Evolutionary conservation across 1,284 basidiomycete species (phyloP), one percentile per base, ranked within the genome.

Genomic region (Lignosus rhinocerotis): DNA sequence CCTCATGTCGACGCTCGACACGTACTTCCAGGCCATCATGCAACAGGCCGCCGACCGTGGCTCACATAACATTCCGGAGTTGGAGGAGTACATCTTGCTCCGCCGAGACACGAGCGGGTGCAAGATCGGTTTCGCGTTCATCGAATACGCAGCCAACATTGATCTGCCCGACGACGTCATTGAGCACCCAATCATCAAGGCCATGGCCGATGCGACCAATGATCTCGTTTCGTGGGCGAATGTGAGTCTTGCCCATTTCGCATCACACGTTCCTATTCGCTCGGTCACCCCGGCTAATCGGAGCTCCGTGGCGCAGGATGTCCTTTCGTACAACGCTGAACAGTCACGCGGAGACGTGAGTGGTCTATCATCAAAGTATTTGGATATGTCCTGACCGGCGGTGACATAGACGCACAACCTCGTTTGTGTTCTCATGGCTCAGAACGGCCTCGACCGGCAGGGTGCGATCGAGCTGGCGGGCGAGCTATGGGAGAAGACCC

Each of bases 381-480:
- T 17, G 43, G 19, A n/a, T 44, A 17, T 19, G 21, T 45, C 19
- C 48, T 59, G 50, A 58, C 54, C 42, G 39, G 49, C 58, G 41
- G 31, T 33, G 19, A 6, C 14, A 42, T 51, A 82, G 67, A 62
- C 66, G 59, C 66, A 67, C 48, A 82, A 81, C 55, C 68, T 80
- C 14, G 70, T 81, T 32, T 75, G 76, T 4, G 70, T 79, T 17
- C 71, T 76, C 17, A 80, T 80, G 78, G 70, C 73, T 45, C 71
- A 79, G 62, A 59, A 73, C n/a, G 77, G 71, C 67, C 60, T 70
- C 53, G 67, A 62, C 32, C 53, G 87, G 60, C 97, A 99, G 79
- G 68, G 83, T 8, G 87, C 90, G 11, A 94, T 97, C 72, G 98
- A 98, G 77, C 93, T 94, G 50, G 94, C 92, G 32, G 96, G 96